Evolutionary conservation across 164 flowering plant genomes (phyloP).

Genomic region (Platanus orientalis): DNA sequence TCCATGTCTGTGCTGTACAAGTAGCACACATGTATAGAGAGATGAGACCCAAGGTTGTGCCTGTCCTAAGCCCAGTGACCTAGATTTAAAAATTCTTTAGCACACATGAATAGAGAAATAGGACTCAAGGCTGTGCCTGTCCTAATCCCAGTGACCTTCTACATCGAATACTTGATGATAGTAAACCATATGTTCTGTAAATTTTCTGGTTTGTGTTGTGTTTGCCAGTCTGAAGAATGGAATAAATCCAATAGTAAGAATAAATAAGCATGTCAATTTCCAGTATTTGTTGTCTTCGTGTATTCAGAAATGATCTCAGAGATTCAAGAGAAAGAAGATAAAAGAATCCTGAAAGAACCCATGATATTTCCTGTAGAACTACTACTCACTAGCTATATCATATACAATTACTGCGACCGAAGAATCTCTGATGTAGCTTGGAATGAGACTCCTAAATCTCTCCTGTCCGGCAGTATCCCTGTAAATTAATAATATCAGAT

Average conservation of each 20-base stretch:
- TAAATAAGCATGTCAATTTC: background rate
- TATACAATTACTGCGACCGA: constrained; percentile 87
- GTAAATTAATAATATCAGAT: constrained; percentile 1
- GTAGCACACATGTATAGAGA: background rate
- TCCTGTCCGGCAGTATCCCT: constrained; percentile 98
- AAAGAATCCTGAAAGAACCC: background rate
- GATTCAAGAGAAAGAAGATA: background rate
- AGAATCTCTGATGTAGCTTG: constrained; percentile 93
- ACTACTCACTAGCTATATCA: constrained; percentile 81
- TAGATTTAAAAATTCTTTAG: too few relatives aligned
- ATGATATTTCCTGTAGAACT: background rate
- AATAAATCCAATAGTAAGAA: background rate
- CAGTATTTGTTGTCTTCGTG: too few relatives aligned
- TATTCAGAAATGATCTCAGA: background rate
- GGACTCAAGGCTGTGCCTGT: background rate
- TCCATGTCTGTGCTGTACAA: background rate
- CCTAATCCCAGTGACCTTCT: background rate
- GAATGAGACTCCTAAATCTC: constrained; percentile 90
- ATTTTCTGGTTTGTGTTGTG: too few relatives aligned
- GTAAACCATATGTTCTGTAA: too few relatives aligned
- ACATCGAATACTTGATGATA: too few relatives aligned
- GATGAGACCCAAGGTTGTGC: background rate
- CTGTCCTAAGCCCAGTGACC: background rate
- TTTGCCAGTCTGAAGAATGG: background rate
- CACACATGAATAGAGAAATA: too few relatives aligned